Percentiles rank a stretch among this genome's conserved stretches.
Conservation (phyloP, 1,139 yeast genomes). For the Pneumocystis canis region DNA sequence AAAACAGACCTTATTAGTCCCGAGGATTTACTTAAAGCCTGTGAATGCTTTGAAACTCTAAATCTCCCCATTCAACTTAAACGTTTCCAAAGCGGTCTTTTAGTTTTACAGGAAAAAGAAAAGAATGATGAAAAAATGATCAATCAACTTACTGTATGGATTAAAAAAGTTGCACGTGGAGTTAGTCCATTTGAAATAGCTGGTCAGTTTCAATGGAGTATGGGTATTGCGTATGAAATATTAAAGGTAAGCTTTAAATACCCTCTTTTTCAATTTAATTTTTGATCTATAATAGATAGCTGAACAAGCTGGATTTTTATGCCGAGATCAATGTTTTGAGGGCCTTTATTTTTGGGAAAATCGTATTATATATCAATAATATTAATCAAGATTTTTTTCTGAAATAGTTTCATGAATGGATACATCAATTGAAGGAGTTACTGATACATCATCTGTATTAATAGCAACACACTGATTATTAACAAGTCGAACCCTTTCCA, state of each 20-base stretch:
- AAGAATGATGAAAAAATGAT: constrained; percentile 25
- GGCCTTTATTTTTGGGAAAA: constrained; percentile 26
- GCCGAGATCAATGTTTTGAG: constrained; percentile 51
- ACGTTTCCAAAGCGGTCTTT: constrained; percentile 29
- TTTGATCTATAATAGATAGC: constrained; percentile 27
- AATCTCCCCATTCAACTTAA: constrained; percentile 34
- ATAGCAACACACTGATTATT: background rate
- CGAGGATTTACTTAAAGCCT: constrained; percentile 38
- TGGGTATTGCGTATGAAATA: constrained; percentile 55
- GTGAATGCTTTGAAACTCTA: constrained; percentile 33
- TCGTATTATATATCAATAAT: background rate
- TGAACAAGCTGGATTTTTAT: constrained; percentile 41
- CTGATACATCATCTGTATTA: background rate
- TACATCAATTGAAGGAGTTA: no score
- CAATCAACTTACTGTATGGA: constrained; percentile 24
- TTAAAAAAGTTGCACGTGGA: constrained; percentile 23
- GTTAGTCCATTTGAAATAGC: constrained; percentile 35
- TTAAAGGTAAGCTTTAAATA: constrained; percentile 28
- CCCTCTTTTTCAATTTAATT: background rate
- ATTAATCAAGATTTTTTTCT: no score
- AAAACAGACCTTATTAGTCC: constrained; percentile 40
- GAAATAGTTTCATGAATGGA: no score
- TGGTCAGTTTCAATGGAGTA: constrained; percentile 49
- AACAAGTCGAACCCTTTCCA: background rate
- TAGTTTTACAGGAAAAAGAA: constrained; percentile 33